These are phyloP conservation scores for Boletus rubescentipes DNA, from an alignment of 768 basidiomycete species.

Conservation along the genomic window DNA sequence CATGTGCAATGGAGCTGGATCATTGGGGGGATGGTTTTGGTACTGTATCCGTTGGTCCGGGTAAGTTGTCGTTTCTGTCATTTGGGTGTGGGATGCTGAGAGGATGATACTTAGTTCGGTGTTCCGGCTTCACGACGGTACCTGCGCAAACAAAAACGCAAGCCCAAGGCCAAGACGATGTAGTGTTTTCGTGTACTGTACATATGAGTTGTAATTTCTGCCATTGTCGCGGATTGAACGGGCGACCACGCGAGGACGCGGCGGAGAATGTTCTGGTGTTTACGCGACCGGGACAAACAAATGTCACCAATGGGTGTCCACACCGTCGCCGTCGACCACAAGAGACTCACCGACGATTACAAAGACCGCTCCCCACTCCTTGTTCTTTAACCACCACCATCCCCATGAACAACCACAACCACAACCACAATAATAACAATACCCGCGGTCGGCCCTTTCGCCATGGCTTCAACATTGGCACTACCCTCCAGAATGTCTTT, in stretches of 20 bases:
- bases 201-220: neutral
- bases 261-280: constrained; percentile 34
- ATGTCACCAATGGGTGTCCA: constrained; percentile 10
- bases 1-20: constrained; percentile 67
- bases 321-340: neutral
- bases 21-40: constrained; percentile 55
- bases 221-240: constrained; percentile 14
- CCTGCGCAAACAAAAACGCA: constrained; percentile 37
- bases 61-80: constrained; percentile 39
- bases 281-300: constrained; percentile 26
- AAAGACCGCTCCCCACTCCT: constrained; percentile 8
- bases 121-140: constrained; percentile 57
- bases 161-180: constrained; percentile 31
- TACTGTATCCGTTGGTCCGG: constrained; percentile 67
- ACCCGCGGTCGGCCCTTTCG: constrained; percentile 11
- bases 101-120: constrained; percentile 58
- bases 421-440: constrained; percentile 10
- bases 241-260: neutral
- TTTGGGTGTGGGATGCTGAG: constrained; percentile 9
- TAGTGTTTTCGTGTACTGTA: constrained; percentile 19
- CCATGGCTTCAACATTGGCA: constrained; percentile 23
- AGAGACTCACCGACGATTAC: constrained; percentile 2
- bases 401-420: constrained; percentile 23
- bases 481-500: constrained; percentile 30
- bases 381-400: constrained; percentile 21